phyloP scores from a whole-genome alignment of 2,329 filamentous ascomycete genomes.

The Fusarium sarcochroum region DNA sequence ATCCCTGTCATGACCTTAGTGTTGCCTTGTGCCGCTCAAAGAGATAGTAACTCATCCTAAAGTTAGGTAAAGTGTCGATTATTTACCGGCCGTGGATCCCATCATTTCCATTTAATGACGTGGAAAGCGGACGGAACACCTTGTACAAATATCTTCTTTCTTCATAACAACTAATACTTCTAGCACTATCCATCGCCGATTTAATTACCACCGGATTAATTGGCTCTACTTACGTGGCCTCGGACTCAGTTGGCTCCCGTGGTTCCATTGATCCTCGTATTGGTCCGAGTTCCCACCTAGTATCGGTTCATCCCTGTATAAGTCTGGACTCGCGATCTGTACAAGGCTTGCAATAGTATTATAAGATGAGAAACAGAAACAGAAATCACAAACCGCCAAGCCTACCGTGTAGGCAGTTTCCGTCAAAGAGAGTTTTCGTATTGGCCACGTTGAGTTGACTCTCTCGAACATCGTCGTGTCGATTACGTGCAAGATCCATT shows the following conservation, averaged over 20 bases:
- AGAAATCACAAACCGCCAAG: not conserved
- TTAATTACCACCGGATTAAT: not conserved
- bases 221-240: constrained; percentile 24
- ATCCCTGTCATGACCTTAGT: too few species aligned
- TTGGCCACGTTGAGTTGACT: not conserved
- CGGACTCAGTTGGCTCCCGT: not conserved
- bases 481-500: constrained; percentile 11
- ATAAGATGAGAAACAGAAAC: too few species aligned
- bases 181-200: constrained; percentile 3
- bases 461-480: not conserved
- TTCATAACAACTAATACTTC: not conserved
- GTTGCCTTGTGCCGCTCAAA: too few species aligned
- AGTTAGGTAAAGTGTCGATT: too few species aligned
- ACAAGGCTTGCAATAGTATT: constrained; percentile 7
- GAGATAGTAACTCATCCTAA: too few species aligned
- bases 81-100: constrained; percentile 6
- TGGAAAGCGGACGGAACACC: constrained; percentile 10
- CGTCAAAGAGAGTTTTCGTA: not conserved
- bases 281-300: constrained; percentile 10
- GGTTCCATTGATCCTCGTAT: constrained; percentile 8
- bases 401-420: too few species aligned
- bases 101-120: constrained; percentile 27
- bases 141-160: not conserved
- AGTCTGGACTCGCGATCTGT: constrained; percentile 14
- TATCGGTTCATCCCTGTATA: constrained; percentile 22